phyloP scores from a whole-genome alignment of 1,139 yeast species.

The Yamadazyma diospyri region DNA sequence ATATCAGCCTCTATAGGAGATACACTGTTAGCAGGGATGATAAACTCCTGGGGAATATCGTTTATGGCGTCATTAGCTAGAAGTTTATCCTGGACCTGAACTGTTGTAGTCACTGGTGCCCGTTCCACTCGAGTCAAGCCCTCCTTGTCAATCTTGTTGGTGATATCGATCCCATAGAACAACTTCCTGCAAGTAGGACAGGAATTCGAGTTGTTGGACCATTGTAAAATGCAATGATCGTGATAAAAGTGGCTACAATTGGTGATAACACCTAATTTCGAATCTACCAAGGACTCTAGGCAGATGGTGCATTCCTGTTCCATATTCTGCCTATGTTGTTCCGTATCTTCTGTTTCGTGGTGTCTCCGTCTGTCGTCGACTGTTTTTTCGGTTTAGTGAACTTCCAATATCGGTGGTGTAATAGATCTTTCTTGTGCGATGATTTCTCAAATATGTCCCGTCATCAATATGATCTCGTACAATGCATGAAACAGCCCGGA shows the following conservation, averaged over 20 bases:
- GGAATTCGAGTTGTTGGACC: conserved; percentile 49
- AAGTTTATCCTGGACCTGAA: conserved; percentile 30
- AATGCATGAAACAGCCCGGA: conserved; percentile 88
- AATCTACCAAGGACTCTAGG: conserved; percentile 31
- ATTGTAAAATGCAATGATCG: conserved; percentile 39
- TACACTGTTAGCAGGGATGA: conserved; percentile 12
- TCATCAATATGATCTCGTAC: conserved; percentile 82
- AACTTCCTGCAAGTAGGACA: conserved; percentile 51
- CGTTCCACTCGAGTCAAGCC: not conserved
- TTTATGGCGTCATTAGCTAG: conserved; percentile 36
- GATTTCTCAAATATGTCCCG: too few species aligned
- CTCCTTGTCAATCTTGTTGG: conserved; percentile 6
- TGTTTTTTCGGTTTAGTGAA: too few species aligned
- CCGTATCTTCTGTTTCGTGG: too few species aligned
- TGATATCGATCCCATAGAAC: conserved; percentile 27
- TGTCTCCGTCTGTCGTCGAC: too few species aligned
- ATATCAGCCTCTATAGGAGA: not conserved
- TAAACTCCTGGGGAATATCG: conserved; percentile 36
- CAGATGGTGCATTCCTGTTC: conserved; percentile 48
- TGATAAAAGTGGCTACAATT: conserved; percentile 46
- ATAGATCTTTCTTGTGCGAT: too few species aligned
- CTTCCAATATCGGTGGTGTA: too few species aligned
- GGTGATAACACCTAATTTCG: conserved; percentile 33
- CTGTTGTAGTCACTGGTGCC: conserved; percentile 7
- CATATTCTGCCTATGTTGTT: too few species aligned